A percentile compares a stretch with the other conserved stretches of the same genome.
Conservation (phyloP, 2,329 filamentous ascomycete genomes). For the Penicillium aurantiogriseum region DNA sequence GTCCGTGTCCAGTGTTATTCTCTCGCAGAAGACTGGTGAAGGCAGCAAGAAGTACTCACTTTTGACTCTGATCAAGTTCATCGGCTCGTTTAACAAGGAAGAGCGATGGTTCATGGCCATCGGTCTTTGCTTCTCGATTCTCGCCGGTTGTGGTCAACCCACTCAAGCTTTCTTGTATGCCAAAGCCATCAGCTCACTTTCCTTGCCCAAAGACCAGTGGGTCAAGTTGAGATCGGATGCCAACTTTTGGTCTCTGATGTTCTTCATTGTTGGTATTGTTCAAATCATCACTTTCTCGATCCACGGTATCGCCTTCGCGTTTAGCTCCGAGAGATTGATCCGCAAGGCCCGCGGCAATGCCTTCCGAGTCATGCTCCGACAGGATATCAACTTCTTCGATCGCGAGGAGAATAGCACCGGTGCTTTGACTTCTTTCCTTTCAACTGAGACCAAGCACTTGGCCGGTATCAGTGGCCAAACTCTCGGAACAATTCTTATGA, state of each 20-base stretch:
- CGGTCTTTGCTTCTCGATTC: constrained; percentile 70
- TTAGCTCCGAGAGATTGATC: constrained; percentile 81
- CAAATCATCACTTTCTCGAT: constrained; percentile 66
- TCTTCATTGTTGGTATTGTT: constrained; percentile 74
- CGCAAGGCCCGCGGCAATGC: constrained; percentile 77
- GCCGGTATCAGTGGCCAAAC: constrained; percentile 85
- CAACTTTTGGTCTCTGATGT: constrained; percentile 88
- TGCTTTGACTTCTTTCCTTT: constrained; percentile 82
- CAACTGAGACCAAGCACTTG: constrained; percentile 84
- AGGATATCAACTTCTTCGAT: constrained; percentile 93
- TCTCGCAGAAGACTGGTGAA: constrained; percentile 57
- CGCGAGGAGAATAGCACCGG: constrained; percentile 84
- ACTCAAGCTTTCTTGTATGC: constrained; percentile 79
- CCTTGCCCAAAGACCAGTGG: constrained; percentile 54
- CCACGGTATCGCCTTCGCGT: constrained; percentile 75
- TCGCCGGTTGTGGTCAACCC: constrained; percentile 79
- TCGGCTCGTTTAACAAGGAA: constrained; percentile 72
- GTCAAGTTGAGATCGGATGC: constrained; percentile 64
- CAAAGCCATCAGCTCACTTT: constrained; percentile 75
- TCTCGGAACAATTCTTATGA: constrained; percentile 80
- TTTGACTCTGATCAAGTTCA: constrained; percentile 74
- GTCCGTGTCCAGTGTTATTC: constrained; percentile 66
- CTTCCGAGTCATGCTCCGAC: constrained; percentile 84
- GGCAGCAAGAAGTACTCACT: constrained; percentile 61
- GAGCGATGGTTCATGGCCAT: constrained; percentile 71